Conservation (phyloP, 225 moss, liverwort and hornwort genomes). For the Bryum argenteum region DNA sequence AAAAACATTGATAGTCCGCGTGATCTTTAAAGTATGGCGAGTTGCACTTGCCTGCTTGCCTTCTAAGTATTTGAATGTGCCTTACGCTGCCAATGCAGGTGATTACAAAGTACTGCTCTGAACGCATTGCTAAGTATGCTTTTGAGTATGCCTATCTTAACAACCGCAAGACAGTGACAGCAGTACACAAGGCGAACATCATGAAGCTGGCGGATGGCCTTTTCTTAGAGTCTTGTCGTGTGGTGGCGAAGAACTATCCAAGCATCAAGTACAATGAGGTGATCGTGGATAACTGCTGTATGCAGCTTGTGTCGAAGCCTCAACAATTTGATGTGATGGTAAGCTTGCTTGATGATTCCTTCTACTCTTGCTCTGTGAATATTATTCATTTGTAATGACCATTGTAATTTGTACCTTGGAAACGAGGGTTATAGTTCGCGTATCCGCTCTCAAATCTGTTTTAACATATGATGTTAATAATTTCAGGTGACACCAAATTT, state of each 20-base stretch:
- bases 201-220: slow-evolving; percentile 99
- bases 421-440: not conserved
- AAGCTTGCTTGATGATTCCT: slow-evolving; percentile 11
- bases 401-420: not conserved
- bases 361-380: not conserved
- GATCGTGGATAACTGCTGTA: slow-evolving; percentile 99
- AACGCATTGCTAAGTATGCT: slow-evolving; percentile 97
- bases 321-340: slow-evolving; percentile 99
- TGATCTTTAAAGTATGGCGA: not conserved
- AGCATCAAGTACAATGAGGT: slow-evolving; percentile 91
- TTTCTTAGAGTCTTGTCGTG: slow-evolving; percentile 95
- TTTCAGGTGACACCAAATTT: slow-evolving; percentile 94
- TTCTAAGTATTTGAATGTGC: slow-evolving; percentile 1
- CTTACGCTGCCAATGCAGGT: slow-evolving; percentile 65
- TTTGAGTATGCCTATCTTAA: slow-evolving; percentile 99
- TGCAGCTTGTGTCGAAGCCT: slow-evolving; percentile 98
- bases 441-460: not conserved
- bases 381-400: not conserved
- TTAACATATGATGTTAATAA: not conserved
- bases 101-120: slow-evolving; percentile 98
- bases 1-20: not conserved
- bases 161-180: slow-evolving; percentile 96
- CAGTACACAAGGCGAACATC: slow-evolving; percentile 99
- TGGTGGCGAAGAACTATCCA: slow-evolving; percentile 87
- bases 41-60: too few species aligned